Evolutionary conservation across 176 grass and related monocot genomes (phyloP), one percentile per base, ranked within the genome.

Genomic region (Puccinellia tenuiflora): DNA sequence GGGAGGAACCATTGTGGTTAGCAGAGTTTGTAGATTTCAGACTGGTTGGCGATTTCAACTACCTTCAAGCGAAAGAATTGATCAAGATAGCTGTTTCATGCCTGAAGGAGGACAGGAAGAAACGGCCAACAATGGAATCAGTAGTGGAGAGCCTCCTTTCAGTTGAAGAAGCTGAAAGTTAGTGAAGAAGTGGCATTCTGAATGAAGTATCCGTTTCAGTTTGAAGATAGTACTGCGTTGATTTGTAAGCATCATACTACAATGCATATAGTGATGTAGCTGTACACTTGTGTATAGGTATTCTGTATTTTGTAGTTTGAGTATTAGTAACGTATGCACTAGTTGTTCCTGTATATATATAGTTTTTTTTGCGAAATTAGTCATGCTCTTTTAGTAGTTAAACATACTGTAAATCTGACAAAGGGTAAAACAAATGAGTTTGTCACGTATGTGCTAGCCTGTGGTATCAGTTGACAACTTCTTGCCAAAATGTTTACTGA

Each of bases 51-150:
- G 50, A 85, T 21, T 68, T 89, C 48, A 38, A 76, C 50, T 68
- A 51, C 61, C 22, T 7, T 6, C 82, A 89, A 40, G 82, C 61
- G 7, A 68, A 80, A 81, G 24, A 33, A 2, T 7, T 85, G 87
- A 40, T 89, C 40, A 81, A 40, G 82, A 15, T 89, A 64, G 82
- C 77, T 16, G 30, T 85, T 54, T 89, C 87, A 5, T 89, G 87
- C 82, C 48, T 85, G 39, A 71, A 85, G 22, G 87, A 89, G 80
- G 87, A 89, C 35, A 81, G 51, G 61, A 89, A 81, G 71, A 89
- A 26, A 22, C 59, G 87, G 29, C 87, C 87, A 25, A 76, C 77
- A 9, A 89, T 89, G 87, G 87, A 89, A 68, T 85, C 87, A 15
- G 14, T 89, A 52, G 87, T 85, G 0, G 70, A 89, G 70, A 85